These are phyloP conservation scores for Monosporascus sp. DNA, from an alignment of 2,329 filamentous ascomycete species.

Conservation along the genomic window DNA sequence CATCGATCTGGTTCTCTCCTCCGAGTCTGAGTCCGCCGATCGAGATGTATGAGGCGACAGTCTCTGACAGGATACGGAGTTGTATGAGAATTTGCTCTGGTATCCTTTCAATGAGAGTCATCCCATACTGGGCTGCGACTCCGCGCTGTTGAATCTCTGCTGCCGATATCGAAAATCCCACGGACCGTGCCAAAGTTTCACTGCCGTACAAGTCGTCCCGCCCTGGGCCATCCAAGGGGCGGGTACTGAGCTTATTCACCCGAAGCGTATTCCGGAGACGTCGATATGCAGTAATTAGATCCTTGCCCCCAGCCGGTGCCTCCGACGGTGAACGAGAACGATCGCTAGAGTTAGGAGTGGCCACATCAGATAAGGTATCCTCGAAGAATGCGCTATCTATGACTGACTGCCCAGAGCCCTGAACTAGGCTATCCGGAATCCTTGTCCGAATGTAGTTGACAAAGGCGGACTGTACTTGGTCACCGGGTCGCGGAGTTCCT, in stretches of 20 bases:
- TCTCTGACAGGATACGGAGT: conserved; percentile 82
- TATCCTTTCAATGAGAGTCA: conserved; percentile 76
- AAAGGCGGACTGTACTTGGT: conserved; percentile 31
- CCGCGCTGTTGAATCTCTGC: conserved; percentile 91
- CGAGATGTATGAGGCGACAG: conserved; percentile 76
- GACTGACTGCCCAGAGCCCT: conserved; percentile 29
- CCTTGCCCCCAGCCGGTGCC: conserved; percentile 36
- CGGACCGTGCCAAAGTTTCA: conserved; percentile 58
- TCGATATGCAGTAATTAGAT: conserved; percentile 56
- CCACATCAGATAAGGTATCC: conserved; percentile 35
- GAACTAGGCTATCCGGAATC: conserved; percentile 36
- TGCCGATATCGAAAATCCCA: conserved; percentile 82
- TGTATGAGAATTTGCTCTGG: conserved; percentile 81
- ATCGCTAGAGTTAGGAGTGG: conserved; percentile 30
- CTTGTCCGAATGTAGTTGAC: conserved; percentile 32
- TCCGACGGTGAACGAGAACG: conserved; percentile 29
- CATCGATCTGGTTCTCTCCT: conserved; percentile 55
- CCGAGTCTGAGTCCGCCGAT: conserved; percentile 63
- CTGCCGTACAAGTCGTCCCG: conserved; percentile 43
- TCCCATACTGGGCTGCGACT: conserved; percentile 64
- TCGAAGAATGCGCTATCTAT: conserved; percentile 42
- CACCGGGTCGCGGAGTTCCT: conserved; percentile 24
- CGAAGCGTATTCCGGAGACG: conserved; percentile 54
- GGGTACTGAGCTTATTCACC: conserved; percentile 44
- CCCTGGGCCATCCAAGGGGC: conserved; percentile 19